Evolutionary conservation across 1,139 yeast species (phyloP), one percentile per base, ranked within the genome.

Genomic region (Geotrichum phurueaensis): DNA sequence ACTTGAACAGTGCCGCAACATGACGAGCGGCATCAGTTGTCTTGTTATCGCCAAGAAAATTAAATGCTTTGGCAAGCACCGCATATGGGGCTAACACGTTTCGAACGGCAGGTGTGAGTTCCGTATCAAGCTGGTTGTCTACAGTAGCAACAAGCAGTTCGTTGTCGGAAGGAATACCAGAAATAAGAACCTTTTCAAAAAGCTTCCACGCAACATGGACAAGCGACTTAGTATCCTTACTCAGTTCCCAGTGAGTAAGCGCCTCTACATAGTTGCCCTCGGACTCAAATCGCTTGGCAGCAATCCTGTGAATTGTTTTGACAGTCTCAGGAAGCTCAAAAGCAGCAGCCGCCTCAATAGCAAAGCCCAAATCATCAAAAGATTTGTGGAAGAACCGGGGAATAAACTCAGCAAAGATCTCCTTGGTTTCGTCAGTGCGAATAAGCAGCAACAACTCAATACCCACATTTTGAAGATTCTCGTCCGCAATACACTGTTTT

Each of bases 341-440:
- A 60, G 76, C 74, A 51, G 81, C 78, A 66, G 84, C 81, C 22
- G 79, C 77, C 0, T 89, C 82, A 58, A 89, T 75, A 36, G 87
- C 83, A 95, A 96, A 88, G 70, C 88, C 95, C 65, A 87, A 78
- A 67, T 89, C 96, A 68, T 87, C 94, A 67, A 85, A 86, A 7
- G 85, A 81, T 56, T 79, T 55, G 47, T 64, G 60, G 50, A 83
- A 77, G 68, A 79, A 86, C 10, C 74, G 75, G n/a, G 92, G 91
- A 47, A 89, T 75, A 60, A 81, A 79, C 59, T 84, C 84, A 2
- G 84, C 81, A 49, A 89, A 78, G 0, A 83, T 80, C 54, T 77
- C 77, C 64, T 80, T 76, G 33, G 84, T 72, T 29, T 63, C 64
- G 6, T 39, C 50, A 9, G 65, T 63, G n/a, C 62, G 63, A 13